Conservation (phyloP, 176 grass and related monocot species). For the Carex kokanica region DNA sequence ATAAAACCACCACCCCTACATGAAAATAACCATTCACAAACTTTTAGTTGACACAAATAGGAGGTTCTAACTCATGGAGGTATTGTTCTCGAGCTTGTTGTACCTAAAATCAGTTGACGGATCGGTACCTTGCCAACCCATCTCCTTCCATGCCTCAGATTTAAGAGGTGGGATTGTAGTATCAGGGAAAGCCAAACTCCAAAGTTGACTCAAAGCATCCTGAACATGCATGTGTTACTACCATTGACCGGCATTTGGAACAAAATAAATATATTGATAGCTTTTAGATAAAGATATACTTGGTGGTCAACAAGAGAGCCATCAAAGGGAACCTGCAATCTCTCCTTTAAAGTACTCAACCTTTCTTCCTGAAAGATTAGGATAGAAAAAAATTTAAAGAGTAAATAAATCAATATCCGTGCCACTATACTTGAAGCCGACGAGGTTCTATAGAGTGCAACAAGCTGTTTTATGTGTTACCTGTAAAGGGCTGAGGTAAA, state of each 20-base stretch:
- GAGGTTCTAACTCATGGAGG: neutral
- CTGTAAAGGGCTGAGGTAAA: constrained; percentile 75
- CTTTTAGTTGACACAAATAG: neutral
- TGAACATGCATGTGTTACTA: constrained; percentile 32
- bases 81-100: neutral
- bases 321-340: constrained; percentile 82
- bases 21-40: constrained; percentile 26
- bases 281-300: constrained; percentile 40
- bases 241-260: neutral
- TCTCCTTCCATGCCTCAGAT: constrained; percentile 97
- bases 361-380: constrained; percentile 74
- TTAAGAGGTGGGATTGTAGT: constrained; percentile 65
- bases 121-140: constrained; percentile 98
- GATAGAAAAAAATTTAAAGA: neutral
- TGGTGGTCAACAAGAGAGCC: constrained; percentile 74
- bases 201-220: constrained; percentile 86
- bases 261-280: neutral
- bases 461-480: constrained; percentile 35
- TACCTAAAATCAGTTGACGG: constrained; percentile 98
- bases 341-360: constrained; percentile 51
- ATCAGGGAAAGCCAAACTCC: constrained; percentile 70
- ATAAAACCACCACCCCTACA: constrained; percentile 79
- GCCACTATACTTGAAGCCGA: neutral
- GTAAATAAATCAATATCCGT: neutral
- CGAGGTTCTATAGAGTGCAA: neutral